Evolutionary conservation across 192 early-diverging fungal genomes (phyloP).

Genomic region (Mortierella hygrophila): DNA sequence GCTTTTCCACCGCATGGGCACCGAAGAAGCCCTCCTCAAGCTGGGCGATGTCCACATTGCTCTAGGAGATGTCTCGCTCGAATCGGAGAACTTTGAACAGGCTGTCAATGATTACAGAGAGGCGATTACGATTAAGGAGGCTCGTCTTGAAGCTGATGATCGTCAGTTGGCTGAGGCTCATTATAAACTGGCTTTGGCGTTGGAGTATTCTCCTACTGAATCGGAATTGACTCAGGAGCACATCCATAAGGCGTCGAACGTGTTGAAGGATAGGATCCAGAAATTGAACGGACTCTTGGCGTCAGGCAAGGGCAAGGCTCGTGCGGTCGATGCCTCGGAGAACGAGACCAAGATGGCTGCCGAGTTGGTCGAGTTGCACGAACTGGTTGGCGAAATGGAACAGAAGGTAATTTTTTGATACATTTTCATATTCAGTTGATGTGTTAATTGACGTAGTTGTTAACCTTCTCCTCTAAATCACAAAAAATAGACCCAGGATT

Average conservation of each 20-base stretch:
- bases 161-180: conserved; percentile 78
- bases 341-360: conserved; percentile 56
- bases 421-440: neutral
- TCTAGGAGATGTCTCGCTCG: conserved; percentile 90
- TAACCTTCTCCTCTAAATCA: neutral
- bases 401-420: conserved; percentile 60
- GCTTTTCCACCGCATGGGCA: conserved; percentile 72
- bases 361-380: conserved; percentile 73
- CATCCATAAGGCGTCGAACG: conserved; percentile 66
- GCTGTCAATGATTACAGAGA: conserved; percentile 71
- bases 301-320: conserved; percentile 64
- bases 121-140: conserved; percentile 68
- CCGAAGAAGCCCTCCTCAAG: conserved; percentile 61
- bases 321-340: conserved; percentile 34
- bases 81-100: conserved; percentile 79
- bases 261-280: conserved; percentile 65
- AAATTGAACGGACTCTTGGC: conserved; percentile 52
- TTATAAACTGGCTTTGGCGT: conserved; percentile 77
- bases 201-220: conserved; percentile 67
- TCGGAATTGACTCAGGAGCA: conserved; percentile 66
- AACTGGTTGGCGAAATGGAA: conserved; percentile 73
- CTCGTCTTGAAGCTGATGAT: conserved; percentile 60
- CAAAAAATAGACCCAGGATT: conserved; percentile 41
- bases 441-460: neutral
- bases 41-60: conserved; percentile 79